Conservation (phyloP, 129 eudicot species). For the Sambucus nigra region DNA sequence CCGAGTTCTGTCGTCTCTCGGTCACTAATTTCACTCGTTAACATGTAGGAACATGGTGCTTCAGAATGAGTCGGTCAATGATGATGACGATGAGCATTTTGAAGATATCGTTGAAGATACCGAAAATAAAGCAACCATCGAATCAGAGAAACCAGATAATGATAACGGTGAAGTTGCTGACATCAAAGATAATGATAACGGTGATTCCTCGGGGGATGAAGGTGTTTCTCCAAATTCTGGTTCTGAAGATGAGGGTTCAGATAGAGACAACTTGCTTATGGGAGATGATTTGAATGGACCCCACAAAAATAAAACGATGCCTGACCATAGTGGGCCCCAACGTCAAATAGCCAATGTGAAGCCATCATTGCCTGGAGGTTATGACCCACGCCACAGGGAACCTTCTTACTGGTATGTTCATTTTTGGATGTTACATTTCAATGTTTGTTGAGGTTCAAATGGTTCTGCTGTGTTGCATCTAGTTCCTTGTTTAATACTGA, state of each 20-base stretch:
- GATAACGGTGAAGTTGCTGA: constrained; percentile 16
- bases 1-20: too few species aligned
- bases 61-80: constrained; percentile 85
- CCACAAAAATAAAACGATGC: constrained; percentile 18
- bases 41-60: constrained; percentile 71
- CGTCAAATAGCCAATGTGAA: constrained; percentile 20
- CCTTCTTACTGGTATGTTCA: constrained; percentile 60
- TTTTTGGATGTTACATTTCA: too few species aligned
- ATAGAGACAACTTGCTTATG: constrained; percentile 40
- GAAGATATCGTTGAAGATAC: constrained; percentile 63
- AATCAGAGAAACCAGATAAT: constrained; percentile 14
- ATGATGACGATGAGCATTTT: constrained; percentile 95
- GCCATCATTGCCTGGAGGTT: constrained; percentile 66
- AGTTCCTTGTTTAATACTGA: too few species aligned
- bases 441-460: background rate
- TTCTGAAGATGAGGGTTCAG: constrained; percentile 55
- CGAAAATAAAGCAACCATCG: constrained; percentile 17
- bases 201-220: constrained; percentile 35
- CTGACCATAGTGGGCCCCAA: constrained; percentile 22
- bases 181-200: constrained; percentile 19
- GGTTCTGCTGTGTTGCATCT: too few species aligned
- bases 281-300: constrained; percentile 22
- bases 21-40: background rate
- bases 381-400: constrained; percentile 81
- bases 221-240: constrained; percentile 32